Base-by-base conservation (phyloP, 2,329 filamentous ascomycete genomes). In the Alternaria conjuncta region DNA sequence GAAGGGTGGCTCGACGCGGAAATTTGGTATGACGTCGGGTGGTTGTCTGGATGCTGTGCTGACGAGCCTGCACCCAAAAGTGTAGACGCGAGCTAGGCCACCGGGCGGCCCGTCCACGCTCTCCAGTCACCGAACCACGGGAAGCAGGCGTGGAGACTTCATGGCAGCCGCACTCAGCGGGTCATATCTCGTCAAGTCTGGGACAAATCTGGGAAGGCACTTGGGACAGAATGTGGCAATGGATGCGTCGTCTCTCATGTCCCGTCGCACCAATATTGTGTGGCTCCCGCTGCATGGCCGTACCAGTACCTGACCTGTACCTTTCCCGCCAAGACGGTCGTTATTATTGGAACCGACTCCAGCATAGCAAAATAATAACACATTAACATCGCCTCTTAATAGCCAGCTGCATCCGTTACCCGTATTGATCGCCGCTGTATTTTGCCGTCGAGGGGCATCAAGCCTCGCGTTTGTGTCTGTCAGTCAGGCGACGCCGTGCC, bases 401-500 rank as follows among this genome's bases (percentile, higher is more conserved):
- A 11, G 25, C 20, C 51, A 57, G 26, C 26, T 57, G 43, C 45
- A 44, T 44, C 25, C 45, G 41, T 18, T 18, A 21, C 30, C 25
- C 55, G 57, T 45, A 47, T 56, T 61, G 60, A 65, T 70, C 69
- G 66, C 1, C 64, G 36, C 58, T 47, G 61, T 23, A 41, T 58
- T 61, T 51, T 63, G 28, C 57, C 68, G 57, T 51, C 57, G 26
- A 32, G 28, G 28, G 43, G 28, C 26, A 25, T 30, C 44, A 15
- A 18, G 30, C 51, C 51, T 55, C 21, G 55, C 36, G 60, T 43
- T 47, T 36, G 55, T 58, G 63, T 67, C 54, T 71, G 66, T 28
- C 64, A 59, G 71, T 74, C 71, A 74, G 71, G 66, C 71, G 71
- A 71, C 71, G 68, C 58, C 26, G 65, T 69, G 65, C 64, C 65